Base-by-base conservation (phyloP, 2,329 filamentous ascomycete species). In the Fusarium nygamai region DNA sequence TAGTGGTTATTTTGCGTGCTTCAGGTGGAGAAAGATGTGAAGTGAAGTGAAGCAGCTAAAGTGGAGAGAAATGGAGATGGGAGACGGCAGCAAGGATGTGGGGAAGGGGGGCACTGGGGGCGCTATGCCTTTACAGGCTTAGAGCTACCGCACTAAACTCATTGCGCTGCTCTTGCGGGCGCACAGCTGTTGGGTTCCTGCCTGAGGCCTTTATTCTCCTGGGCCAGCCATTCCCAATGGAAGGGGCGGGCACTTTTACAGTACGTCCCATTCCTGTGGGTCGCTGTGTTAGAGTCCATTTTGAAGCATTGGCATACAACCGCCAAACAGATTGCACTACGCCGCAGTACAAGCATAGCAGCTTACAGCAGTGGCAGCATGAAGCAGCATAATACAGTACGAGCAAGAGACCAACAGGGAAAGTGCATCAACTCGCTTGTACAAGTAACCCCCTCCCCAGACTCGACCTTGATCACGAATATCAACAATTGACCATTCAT, bases 1-100 rank as follows among this genome's bases (percentile, higher is more conserved):
- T 44, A 72, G 59, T 73, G 71, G 71, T 61, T 51, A 57, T 71
- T 65, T 73, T 73, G 71, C 71, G 61, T 72, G 67, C 67, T 74
- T 31, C 24, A 48, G 54, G 71, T 73, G 71, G 71, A 72, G 71
- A 58, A 72, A 56, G 34, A 29, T 43, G 51, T 43, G 39, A 41
- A 29, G 57, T 31, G 33, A 67, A 59, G 50, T 73, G 66, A 73
- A 73, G 71, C 57, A 73, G 47, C 58, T 47, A 50, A 61, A 68
- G 60, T 60, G 60, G 65, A 69, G 48, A 56, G 57, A 38, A 27
- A 68, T 68, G 54, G 65, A 62, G 62, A 67, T 31, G 46, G 70
- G 66, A 71, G 69, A 74, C 68, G 65, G 67, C 59, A 57, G 34
- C 59, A 71, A 56, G 63, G 71, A 46, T 65, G 43, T 72, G 71